Evolutionary conservation across 2,329 filamentous ascomycete species (phyloP), one percentile per base, ranked within the genome.

Genomic region (Cercospora brassicicola): DNA sequence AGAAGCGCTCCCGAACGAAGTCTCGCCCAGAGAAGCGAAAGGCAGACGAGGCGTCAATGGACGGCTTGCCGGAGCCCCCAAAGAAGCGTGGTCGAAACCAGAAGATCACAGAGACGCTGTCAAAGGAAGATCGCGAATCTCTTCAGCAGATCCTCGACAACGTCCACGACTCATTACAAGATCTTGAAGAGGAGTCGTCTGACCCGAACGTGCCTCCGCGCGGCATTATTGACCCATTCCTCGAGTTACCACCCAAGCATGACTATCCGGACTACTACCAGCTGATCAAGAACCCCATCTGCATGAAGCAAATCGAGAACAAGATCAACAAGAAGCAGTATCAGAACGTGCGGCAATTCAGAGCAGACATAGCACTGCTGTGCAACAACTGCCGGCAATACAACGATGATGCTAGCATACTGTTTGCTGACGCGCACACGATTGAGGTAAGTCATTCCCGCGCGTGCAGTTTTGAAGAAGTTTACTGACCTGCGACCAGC

Each of bases 321-420:
- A 94, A 93, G 84, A 97, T 99, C 82, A 97, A 97, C 84, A 94
- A 92, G 81, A 92, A 96, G 77, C 92, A 97, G 77, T 99, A 99
- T 80, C 88, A 88, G 73, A 91, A 87, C 76, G 81, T 97, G 69
- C 89, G 87, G 77, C 92, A 94, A 74, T 88, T 99, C 85, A 87
- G 89, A 65, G 88, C 87, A 73, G 96, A 99, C 77, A 89, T 99
- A 70, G 88, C 89, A 61, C 82, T 94, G 71, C 87, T 99, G 80
- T 95, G 94, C 79, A 89, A 87, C 78, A 99, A 99, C 80, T 97
- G 94, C 72, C 88, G 93, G 79, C 95, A 91, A 2, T 99, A 96
- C 84, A 99, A 99, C 76, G 96, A 99, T 81, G 95, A 98, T 77
- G 91, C 90, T 67, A 97, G 94, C 80, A 84, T 96, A 75, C 86